Conservation (phyloP, 257 asterid genomes). For the Rhazya stricta region DNA sequence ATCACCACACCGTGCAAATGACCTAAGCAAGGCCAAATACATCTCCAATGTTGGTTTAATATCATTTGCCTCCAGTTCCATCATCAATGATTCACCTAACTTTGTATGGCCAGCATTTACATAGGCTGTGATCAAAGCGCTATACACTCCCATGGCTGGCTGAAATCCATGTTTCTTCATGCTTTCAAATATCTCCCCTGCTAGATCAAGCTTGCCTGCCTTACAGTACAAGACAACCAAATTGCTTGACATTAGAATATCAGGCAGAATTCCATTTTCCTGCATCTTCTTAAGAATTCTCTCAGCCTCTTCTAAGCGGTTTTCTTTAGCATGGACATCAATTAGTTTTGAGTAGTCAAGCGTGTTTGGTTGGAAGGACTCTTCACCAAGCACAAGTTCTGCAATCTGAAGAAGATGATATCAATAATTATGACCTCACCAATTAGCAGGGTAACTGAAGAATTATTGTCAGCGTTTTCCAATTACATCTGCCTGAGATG, state of each 20-base stretch:
- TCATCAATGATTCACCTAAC: slow-evolving; percentile 37
- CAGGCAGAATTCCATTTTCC: slow-evolving; percentile 59
- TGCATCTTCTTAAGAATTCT: slow-evolving; percentile 70
- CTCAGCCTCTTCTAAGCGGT: slow-evolving; percentile 57
- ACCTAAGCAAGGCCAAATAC: slow-evolving; percentile 58
- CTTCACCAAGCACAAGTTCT: slow-evolving; percentile 65
- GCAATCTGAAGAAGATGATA: slow-evolving; percentile 45
- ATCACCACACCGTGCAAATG: slow-evolving; percentile 41
- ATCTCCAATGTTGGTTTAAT: slow-evolving; percentile 51
- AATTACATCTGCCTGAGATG: background rate
- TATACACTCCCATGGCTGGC: slow-evolving; percentile 55
- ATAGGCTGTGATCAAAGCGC: slow-evolving; percentile 63
- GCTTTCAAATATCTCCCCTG: slow-evolving; percentile 46
- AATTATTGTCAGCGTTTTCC: background rate
- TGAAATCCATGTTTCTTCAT: slow-evolving; percentile 47
- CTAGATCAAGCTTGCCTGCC: slow-evolving; percentile 54
- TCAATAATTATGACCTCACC: slow-evolving; percentile 1
- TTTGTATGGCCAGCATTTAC: slow-evolving; percentile 52
- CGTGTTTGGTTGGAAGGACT: slow-evolving; percentile 60
- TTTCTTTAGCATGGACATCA: slow-evolving; percentile 49
- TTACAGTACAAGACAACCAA: slow-evolving; percentile 62
- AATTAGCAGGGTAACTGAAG: slow-evolving; percentile 7
- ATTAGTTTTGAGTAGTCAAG: slow-evolving; percentile 71
- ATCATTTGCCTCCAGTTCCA: slow-evolving; percentile 55
- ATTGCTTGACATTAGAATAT: slow-evolving; percentile 44